Conservation (phyloP, 2,329 filamentous ascomycete species). For the Reticulascus tulasneorum region DNA sequence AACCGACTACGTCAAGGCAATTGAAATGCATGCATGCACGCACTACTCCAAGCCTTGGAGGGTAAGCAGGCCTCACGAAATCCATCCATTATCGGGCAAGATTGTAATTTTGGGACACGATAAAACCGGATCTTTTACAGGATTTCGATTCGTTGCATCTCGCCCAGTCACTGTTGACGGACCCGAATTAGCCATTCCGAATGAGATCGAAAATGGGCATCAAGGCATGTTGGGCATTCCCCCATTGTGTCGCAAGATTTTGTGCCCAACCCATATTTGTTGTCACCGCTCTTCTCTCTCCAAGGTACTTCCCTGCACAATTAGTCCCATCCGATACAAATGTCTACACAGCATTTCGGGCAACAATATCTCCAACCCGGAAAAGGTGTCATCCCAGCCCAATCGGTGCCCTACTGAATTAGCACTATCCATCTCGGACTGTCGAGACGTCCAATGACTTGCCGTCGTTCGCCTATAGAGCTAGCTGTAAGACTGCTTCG, state of each 20-base stretch:
- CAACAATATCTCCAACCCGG: conserved; percentile 23
- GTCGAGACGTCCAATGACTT: conserved; percentile 13
- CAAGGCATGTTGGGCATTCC: conserved; percentile 18
- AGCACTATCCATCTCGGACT: conserved; percentile 7
- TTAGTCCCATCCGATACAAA: conserved; percentile 21
- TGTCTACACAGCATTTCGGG: conserved; percentile 26
- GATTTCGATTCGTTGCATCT: background rate
- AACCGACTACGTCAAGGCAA: too few relatives aligned
- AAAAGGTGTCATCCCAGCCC: conserved; percentile 21
- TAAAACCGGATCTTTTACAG: background rate
- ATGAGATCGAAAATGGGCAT: conserved; percentile 18
- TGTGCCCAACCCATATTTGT: conserved; percentile 15
- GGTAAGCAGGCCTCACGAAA: background rate
- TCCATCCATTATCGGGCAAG: background rate
- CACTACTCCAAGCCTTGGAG: too few relatives aligned
- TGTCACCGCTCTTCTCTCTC: conserved; percentile 27
- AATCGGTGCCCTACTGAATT: conserved; percentile 22
- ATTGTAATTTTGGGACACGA: background rate
- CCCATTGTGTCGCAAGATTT: conserved; percentile 14
- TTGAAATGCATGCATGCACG: too few relatives aligned
- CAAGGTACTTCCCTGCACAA: conserved; percentile 29
- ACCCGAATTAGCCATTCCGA: too few relatives aligned
- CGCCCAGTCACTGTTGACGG: background rate
- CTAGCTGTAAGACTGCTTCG: conserved; percentile 7
- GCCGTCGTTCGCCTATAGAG: conserved; percentile 5